Conservation (phyloP, 1,284 basidiomycete species). For the Ganoderma boninense region DNA sequence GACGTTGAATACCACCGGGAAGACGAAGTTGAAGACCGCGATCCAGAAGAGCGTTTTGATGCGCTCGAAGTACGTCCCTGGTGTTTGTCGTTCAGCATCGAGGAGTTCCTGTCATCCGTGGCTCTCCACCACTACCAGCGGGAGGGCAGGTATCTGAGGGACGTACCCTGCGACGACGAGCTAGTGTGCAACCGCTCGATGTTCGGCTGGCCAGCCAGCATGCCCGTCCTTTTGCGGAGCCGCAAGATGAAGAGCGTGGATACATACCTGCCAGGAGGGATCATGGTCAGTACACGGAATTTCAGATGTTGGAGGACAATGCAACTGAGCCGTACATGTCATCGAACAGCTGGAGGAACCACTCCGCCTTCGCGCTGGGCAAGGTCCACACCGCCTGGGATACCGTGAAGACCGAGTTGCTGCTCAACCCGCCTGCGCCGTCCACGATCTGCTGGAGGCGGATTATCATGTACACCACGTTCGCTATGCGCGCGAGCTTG, state of each 20-base stretch:
- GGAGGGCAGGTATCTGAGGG: not conserved
- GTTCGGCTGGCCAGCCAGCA: not conserved
- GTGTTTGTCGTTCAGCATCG: too few relatives aligned
- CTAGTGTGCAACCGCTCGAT: too few relatives aligned
- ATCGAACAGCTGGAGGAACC: slow-evolving; percentile 40
- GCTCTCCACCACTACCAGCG: not conserved
- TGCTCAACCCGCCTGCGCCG: not conserved
- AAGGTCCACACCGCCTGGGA: not conserved
- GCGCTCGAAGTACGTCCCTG: not conserved
- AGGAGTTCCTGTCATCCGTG: not conserved
- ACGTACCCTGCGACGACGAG: not conserved
- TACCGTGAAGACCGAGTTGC: not conserved
- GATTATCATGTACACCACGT: not conserved
- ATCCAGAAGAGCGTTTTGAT: slow-evolving; percentile 41
- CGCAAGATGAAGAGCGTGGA: slow-evolving; percentile 5
- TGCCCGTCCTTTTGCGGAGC: not conserved
- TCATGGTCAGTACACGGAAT: not conserved
- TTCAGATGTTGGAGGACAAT: not conserved
- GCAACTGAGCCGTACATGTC: slow-evolving; percentile 28
- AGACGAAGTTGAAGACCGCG: slow-evolving; percentile 41
- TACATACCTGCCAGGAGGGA: not conserved
- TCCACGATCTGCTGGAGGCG: not conserved
- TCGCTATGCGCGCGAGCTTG: not conserved
- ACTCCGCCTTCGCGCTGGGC: slow-evolving; percentile 33
- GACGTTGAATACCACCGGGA: slow-evolving; percentile 41